A percentile compares a stretch with the other conserved stretches of the same genome.
Evolutionary conservation across 345 rosid species (phyloP).

Genomic region (Brassica rapa): DNA sequence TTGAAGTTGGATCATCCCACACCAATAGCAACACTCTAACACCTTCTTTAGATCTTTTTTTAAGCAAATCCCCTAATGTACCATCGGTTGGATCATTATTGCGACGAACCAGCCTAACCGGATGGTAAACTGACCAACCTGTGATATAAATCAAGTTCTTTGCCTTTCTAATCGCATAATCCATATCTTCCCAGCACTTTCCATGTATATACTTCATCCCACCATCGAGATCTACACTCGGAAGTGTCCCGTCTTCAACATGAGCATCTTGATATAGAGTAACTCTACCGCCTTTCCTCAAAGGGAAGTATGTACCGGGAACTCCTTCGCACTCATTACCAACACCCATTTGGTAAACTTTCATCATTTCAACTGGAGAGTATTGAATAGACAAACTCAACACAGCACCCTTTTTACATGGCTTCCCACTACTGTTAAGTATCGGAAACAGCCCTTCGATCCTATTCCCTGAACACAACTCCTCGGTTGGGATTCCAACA

Average conservation of each 20-base stretch:
- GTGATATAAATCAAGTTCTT: constrained; percentile 75
- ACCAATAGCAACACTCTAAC: constrained; percentile 86
- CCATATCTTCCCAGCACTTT: constrained; percentile 78
- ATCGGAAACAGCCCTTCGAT: constrained; percentile 74
- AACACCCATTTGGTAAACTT: constrained; percentile 60
- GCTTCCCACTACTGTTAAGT: constrained; percentile 57
- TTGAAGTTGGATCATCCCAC: constrained; percentile 97
- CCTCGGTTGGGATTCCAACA: constrained; percentile 69
- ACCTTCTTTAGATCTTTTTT: constrained; percentile 85
- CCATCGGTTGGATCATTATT: constrained; percentile 40
- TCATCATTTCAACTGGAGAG: constrained; percentile 53
- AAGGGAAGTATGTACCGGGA: constrained; percentile 81
- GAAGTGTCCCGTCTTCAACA: constrained; percentile 59
- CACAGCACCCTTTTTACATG: constrained; percentile 70
- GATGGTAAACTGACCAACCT: constrained; percentile 84
- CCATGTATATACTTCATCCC: constrained; percentile 52
- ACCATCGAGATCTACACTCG: constrained; percentile 58
- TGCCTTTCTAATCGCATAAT: constrained; percentile 71
- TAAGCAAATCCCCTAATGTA: constrained; percentile 75
- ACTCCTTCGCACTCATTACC: constrained; percentile 64
- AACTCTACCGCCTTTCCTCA: constrained; percentile 75
- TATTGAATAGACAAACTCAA: constrained; percentile 69
- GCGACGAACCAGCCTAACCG: constrained; percentile 62
- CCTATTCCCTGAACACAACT: constrained; percentile 46
- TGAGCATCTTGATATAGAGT: constrained; percentile 94